Conservation (phyloP, 1,139 yeast genomes). For the Yamadazyma mexicana region DNA sequence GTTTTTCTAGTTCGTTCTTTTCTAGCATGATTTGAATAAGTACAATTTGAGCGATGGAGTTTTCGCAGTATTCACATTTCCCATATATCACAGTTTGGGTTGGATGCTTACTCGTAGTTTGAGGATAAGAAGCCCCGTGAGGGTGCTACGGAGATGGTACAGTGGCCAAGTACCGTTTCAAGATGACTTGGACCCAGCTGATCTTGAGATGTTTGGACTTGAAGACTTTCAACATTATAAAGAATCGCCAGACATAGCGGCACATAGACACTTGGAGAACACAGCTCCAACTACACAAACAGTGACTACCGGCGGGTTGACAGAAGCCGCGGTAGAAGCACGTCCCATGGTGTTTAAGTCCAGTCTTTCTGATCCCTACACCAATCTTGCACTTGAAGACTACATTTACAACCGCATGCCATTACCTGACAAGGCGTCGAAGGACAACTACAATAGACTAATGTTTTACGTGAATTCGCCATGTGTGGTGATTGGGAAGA, state of each 20-base stretch:
- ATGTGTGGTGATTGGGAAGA: constrained; percentile 92
- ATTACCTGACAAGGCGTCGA: constrained; percentile 20
- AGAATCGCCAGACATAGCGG: constrained; percentile 27
- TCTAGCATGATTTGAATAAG: constrained; percentile 4
- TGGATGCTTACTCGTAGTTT: not conserved
- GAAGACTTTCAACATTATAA: constrained; percentile 42
- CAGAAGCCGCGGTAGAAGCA: constrained; percentile 15
- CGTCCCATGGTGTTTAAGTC: constrained; percentile 44
- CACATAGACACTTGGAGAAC: too few relatives aligned
- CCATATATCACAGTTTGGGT: not conserved
- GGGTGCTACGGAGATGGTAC: constrained; percentile 6
- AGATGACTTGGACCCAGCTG: constrained; percentile 37
- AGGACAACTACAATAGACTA: constrained; percentile 46
- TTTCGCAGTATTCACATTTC: constrained; percentile 3
- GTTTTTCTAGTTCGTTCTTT: constrained; percentile 47
- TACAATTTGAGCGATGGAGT: not conserved
- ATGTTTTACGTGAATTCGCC: constrained; percentile 76
- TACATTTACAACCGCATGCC: constrained; percentile 71
- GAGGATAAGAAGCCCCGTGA: not conserved
- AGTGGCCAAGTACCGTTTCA: constrained; percentile 33
- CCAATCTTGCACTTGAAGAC: constrained; percentile 83
- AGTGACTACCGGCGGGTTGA: not conserved
- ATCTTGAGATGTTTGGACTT: constrained; percentile 38
- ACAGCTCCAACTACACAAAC: not conserved
- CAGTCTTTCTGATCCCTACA: constrained; percentile 59